Evolutionary conservation across 768 basidiomycete genomes (phyloP), one percentile per base, ranked within the genome.

Genomic region (Cantharellus cinnabarinus): DNA sequence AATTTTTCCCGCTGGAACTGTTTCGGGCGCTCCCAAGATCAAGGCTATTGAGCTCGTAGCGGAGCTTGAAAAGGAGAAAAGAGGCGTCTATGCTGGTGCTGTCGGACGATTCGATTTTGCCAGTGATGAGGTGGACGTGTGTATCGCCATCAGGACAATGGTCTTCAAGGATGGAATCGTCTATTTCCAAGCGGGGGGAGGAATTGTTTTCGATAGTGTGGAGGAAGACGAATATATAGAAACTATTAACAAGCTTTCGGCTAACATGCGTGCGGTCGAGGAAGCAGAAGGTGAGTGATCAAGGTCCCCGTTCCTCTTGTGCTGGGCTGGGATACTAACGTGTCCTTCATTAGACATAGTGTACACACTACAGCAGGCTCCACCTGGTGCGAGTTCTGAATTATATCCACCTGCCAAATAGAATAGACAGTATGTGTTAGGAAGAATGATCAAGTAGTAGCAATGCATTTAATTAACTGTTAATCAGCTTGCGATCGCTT

Each of bases 91-190:
- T 64, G 95, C 91, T 4, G 95, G 95, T 39, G 95, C 89, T 2
- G 91, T 98, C 14, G 95, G 95, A n/a, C 82, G 90, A 57, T 98
- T 93, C 69, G 93, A 98, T 70, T 97, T 98, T 70, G 87, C 89
- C 2, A 74, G 79, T 35, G 88, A 98, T 68, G 83, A 84, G 66
- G 89, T 98, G 85, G 95, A 99, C 69, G 95, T 89, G 0, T 98
- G 94, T 71, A 99, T 99, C 66, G 94, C 95, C 3, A 98, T 99
- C 65, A 81, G 95, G 40, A 98, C 93, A 3, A 98, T 97, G 89
- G 79, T 83, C 1, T 97, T 95, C 76, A 97, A 95, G 71, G 78
- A 91, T 64, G 90, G 91, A 2, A 74, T 81, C 20, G 88, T 80
- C 29, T 98, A 97, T 69, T 72, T 98, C 52, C 93, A 97, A 68